Evolutionary conservation across 306 rosid species (phyloP).

Genomic region (Morella rubra): DNA sequence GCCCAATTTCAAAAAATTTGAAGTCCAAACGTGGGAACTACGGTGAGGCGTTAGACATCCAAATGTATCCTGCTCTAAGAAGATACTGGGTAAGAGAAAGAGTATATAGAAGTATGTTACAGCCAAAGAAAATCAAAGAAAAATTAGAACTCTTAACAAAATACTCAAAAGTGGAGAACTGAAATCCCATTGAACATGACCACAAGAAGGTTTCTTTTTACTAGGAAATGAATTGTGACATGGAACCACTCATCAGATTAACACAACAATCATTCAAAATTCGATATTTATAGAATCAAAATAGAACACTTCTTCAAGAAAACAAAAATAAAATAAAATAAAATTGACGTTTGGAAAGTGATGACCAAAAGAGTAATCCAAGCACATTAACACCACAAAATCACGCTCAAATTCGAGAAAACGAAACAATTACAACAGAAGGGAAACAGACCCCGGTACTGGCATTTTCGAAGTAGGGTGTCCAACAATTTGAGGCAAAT

Average conservation of each 20-base stretch:
- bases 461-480: slow-evolving; percentile 69
- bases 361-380: not conserved
- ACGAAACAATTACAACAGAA: not conserved
- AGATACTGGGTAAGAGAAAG: not conserved
- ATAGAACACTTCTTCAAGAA: not conserved
- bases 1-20: not conserved
- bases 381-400: not conserved
- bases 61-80: not conserved
- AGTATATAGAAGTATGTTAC: slow-evolving; percentile 1
- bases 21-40: slow-evolving; percentile 10
- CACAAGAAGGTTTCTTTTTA: not conserved
- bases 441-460: slow-evolving; percentile 63
- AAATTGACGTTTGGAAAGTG: not conserved
- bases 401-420: not conserved
- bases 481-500: slow-evolving; percentile 67
- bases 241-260: not conserved
- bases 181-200: not conserved
- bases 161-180: not conserved
- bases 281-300: not conserved
- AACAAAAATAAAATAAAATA: not conserved
- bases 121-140: slow-evolving; percentile 9
- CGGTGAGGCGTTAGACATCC: too few species aligned
- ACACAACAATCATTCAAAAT: not conserved
- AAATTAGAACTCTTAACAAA: slow-evolving; percentile 1
- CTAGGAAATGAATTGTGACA: not conserved